Base-by-base conservation (phyloP, 129 eudicot genomes). In the Rutidosis leptorrhynchoides region DNA sequence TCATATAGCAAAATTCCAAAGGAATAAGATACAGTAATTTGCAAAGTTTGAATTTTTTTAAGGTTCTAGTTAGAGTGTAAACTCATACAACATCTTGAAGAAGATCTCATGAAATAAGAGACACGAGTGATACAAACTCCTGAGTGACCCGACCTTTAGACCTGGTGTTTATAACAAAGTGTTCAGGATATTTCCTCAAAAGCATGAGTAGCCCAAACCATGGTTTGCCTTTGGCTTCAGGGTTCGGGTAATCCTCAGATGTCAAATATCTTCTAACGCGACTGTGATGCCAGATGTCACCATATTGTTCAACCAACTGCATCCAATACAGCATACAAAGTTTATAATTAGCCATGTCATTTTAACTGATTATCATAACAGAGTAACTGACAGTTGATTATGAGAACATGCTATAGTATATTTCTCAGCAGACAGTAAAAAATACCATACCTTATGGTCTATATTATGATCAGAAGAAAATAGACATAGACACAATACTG, bases 131-230 rank as follows among this genome's bases (percentile, higher is more conserved):
- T 75, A 93, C 96, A 60, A 85, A 88, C 83, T 93, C 98, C 19
- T 59, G 70, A 0, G 96, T 86, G 35, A 88, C 84, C 27, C 96
- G 88, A 28, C 98, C 98, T 75, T 83, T 93, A 11, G 96, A 88
- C 76, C 95, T 79, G 2, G 96, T 93, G 71, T 93, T 88, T 80
- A 93, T 85, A 37, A 93, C 98, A 60, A 93, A 93, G 64, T 93
- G 96, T 65, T 93, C 98, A 0, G 98, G 98, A 43, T 93, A 85
- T 56, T 87, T 93, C 87, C 95, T 89, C 62, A 93, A 78, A 81
- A 93, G 59, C 95, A 88, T 75, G n/a, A 92, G 89, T 83, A 92
- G 71, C 65, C 98, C 96, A 28, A 78, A 81, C 98, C 98, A 93
- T 15, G 96, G 98, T 68, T 93, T 93, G 52, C 84, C 95, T 11